Evolutionary conservation across 2,329 filamentous ascomycete genomes (phyloP).

Genomic region (Whalleya microplaca): DNA sequence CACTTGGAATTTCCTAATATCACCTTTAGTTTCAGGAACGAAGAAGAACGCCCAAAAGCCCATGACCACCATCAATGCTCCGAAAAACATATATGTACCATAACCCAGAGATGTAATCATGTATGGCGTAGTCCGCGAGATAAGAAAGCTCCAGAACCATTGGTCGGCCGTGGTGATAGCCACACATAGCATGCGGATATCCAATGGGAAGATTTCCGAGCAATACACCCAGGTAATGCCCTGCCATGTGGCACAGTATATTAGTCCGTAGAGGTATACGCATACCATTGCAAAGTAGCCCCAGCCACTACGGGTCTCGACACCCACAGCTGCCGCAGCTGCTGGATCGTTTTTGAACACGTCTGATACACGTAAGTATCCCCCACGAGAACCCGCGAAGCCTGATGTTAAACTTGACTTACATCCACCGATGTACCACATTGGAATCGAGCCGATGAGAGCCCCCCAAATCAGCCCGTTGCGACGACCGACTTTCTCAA

Average conservation of each 20-base stretch:
- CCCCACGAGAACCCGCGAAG: no score
- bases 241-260: constrained; percentile 47
- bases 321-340: constrained; percentile 47
- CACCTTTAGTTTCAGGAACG: not conserved
- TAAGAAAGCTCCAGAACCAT: constrained; percentile 30
- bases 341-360: constrained; percentile 31
- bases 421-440: constrained; percentile 48
- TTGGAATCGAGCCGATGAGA: constrained; percentile 44
- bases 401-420: constrained; percentile 22
- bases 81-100: constrained; percentile 52
- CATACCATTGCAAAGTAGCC: constrained; percentile 54
- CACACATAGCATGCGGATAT: constrained; percentile 31
- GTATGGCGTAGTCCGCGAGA: constrained; percentile 30
- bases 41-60: not conserved
- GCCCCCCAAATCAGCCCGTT: constrained; percentile 51
- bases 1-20: not conserved
- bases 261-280: constrained; percentile 44
- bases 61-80: constrained; percentile 12
- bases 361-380: constrained; percentile 15
- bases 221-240: constrained; percentile 44
- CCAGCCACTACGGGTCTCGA: constrained; percentile 46
- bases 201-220: constrained; percentile 32
- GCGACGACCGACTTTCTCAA: constrained; percentile 52
- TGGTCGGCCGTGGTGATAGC: constrained; percentile 28
- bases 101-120: constrained; percentile 38